A percentile compares a stretch with the other conserved stretches of the same genome.
Evolutionary conservation across 352 stramenopile species (phyloP).

Genomic region (Phytopythium boreale): DNA sequence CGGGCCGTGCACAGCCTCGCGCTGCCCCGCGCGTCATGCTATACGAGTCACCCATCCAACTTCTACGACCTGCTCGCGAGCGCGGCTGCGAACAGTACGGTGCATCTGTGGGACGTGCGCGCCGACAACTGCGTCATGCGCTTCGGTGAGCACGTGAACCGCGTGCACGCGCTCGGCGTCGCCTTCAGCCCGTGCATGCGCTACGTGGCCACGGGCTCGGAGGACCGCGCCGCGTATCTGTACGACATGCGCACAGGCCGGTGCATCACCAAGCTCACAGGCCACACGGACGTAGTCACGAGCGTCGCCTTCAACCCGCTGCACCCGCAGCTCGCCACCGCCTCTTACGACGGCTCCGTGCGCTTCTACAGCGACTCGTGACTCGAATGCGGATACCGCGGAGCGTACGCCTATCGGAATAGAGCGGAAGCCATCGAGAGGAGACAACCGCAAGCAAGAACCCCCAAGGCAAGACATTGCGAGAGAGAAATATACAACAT

Average conservation of each 20-base stretch:
- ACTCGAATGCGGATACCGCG: not conserved
- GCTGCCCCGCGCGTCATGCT: constrained; percentile 65
- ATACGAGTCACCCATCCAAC: constrained; percentile 63
- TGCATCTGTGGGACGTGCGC: constrained; percentile 86
- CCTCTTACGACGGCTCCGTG: constrained; percentile 71
- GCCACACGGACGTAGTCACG: constrained; percentile 78
- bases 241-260: constrained; percentile 85
- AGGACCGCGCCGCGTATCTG: constrained; percentile 78
- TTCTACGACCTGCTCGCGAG: constrained; percentile 86
- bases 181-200: constrained; percentile 90
- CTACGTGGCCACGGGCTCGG: constrained; percentile 84
- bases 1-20: constrained; percentile 63
- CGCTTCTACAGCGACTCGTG: constrained; percentile 39
- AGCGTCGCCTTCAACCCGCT: constrained; percentile 77
- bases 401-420: too few relatives aligned
- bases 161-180: constrained; percentile 64
- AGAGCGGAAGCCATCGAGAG: not conserved
- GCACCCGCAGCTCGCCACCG: constrained; percentile 77
- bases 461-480: not conserved
- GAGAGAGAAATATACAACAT: constrained; percentile 7
- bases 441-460: not conserved
- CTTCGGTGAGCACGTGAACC: constrained; percentile 83
- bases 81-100: constrained; percentile 61
- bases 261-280: constrained; percentile 48
- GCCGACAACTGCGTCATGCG: constrained; percentile 83